Evolutionary conservation across 2,329 filamentous ascomycete species (phyloP).

Genomic region (Alternaria brassicae): DNA sequence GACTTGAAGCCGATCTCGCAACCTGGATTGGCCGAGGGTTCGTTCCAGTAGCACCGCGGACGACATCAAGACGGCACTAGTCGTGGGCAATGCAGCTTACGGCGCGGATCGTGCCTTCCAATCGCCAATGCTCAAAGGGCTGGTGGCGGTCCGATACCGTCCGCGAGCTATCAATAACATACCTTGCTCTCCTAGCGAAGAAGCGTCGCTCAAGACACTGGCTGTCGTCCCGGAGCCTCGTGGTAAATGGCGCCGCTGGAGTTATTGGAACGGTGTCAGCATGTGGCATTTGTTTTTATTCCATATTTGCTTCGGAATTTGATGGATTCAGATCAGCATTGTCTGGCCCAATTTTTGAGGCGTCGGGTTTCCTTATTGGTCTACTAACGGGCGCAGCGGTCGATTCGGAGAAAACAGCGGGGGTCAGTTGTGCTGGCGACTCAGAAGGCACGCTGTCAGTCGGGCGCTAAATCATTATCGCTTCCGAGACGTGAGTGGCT

Average conservation of each 20-base stretch:
- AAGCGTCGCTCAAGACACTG: conserved; percentile 24
- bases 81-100: conserved; percentile 42
- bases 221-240: conserved; percentile 29
- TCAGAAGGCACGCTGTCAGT: conserved; percentile 40
- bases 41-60: conserved; percentile 42
- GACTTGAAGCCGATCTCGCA: conserved; percentile 34
- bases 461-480: conserved; percentile 48
- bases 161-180: conserved; percentile 38
- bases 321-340: conserved; percentile 50
- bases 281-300: conserved; percentile 37
- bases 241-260: conserved; percentile 31
- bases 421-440: conserved; percentile 40
- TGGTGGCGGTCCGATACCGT: conserved; percentile 39
- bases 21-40: conserved; percentile 44
- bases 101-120: conserved; percentile 43
- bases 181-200: conserved; percentile 29
- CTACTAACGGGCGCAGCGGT: conserved; percentile 36
- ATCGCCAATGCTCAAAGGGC: conserved; percentile 39
- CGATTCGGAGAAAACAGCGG: conserved; percentile 47
- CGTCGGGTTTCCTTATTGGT: conserved; percentile 40
- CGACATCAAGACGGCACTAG: conserved; percentile 44
- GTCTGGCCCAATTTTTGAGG: conserved; percentile 38
- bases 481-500: conserved; percentile 43
- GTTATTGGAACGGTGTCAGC: conserved; percentile 45
- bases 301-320: conserved; percentile 48